A percentile compares a stretch with the other conserved stretches of the same genome.
Evolutionary conservation across 2,329 filamentous ascomycete genomes (phyloP).

Genomic region (Cryphonectria japonica): DNA sequence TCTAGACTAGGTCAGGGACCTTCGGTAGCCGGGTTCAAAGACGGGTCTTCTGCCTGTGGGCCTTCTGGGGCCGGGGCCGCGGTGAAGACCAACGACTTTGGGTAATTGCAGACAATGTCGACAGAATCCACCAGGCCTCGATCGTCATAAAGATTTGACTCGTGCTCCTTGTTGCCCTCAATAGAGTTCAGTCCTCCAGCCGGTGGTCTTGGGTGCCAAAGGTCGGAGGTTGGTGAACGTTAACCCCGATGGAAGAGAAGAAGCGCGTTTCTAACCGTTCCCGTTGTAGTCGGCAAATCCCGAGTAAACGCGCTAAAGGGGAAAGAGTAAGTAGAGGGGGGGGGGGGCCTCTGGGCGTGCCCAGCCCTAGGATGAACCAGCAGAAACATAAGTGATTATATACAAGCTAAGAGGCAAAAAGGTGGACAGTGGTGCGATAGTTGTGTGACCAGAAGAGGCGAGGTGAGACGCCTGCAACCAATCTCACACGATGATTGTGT

Average conservation of each 20-base stretch:
- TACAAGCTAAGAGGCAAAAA: not conserved
- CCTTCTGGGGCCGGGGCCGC: not conserved
- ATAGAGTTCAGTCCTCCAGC: not conserved
- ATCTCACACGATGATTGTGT: not conserved
- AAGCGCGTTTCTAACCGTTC: not conserved
- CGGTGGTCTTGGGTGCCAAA: no score
- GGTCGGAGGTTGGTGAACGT: not conserved
- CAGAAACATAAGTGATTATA: not conserved
- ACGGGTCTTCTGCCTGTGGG: slow-evolving; percentile 13
- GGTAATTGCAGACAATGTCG: not conserved
- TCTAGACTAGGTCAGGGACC: not conserved
- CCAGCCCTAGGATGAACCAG: not conserved
- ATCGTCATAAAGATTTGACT: not conserved
- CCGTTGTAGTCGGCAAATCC: not conserved
- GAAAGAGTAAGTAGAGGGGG: not conserved
- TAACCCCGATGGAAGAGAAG: not conserved
- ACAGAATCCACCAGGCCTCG: not conserved
- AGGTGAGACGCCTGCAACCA: not conserved
- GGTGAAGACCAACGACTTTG: not conserved
- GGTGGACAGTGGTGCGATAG: not conserved
- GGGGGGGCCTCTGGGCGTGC: no score
- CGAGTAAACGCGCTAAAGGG: not conserved
- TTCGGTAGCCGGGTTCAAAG: not conserved
- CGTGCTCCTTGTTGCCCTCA: not conserved
- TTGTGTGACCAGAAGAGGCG: not conserved